Base-by-base conservation (phyloP, 1,139 yeast species). In the Kurtzmaniella quercitrusa region DNA sequence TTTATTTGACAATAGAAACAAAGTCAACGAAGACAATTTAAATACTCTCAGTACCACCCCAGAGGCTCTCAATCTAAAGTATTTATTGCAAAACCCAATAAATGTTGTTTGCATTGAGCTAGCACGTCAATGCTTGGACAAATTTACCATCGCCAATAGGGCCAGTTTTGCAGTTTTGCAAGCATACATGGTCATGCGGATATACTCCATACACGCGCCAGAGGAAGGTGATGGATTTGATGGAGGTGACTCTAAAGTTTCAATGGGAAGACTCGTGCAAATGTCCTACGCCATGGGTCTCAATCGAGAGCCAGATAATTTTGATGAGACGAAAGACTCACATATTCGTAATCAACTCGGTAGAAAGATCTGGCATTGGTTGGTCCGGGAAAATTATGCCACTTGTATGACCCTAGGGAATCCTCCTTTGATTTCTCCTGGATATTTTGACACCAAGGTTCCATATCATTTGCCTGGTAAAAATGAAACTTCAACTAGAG, bases 191-290 rank as follows among this genome's bases (percentile, higher is more conserved):
- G 56, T 64, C 43, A 50, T 66, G 43, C 60, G 75, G 41, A 48
- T 64, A 16, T 77, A 76, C 52, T 69, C 68, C 40, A 53, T 57
- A 14, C 58, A 63, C 50, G 69, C 81, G 0, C 81, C 81, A 2
- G 81, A 77, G 53, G 81, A 76, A 51, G 79, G 81, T 4, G 74
- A 70, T 47, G 73, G 69, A 6, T 65, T 70, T 1, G 75, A 71
- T 49, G 74, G 75, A 7, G 72, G 70, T 0, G 79, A 73, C 48
- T 64, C 76, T 0, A 63, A 60, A 40, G 60, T 66, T 1, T 60
- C 62, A 49, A 65, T 60, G 38, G 74, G 75, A 0, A 47, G 72
- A 34, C 48, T 77, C 17, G 54, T 65, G 9, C 70, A 73, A 46
- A 69, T 68, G 62, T 77, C 79, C 0, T 63, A 65, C 39, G 59